Evolutionary conservation across 129 eudicot species (phyloP), one percentile per base, ranked within the genome.

Genomic region (Artemisia argyi): DNA sequence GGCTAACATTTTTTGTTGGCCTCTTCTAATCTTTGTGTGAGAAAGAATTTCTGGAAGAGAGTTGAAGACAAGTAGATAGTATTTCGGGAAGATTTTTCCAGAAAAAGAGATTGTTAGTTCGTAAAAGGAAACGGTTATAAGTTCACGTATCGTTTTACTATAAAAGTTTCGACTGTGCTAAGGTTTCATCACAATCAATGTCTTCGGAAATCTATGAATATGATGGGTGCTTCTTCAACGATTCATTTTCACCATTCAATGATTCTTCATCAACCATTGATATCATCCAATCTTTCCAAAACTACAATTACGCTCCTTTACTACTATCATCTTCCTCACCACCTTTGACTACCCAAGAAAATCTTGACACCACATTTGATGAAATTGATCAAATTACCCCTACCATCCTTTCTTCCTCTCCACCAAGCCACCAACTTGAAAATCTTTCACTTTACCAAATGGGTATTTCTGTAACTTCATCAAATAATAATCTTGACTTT

Each of bases 371-470:
- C 60, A 73, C 85, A 57, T 30, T 73, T 61, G 87, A 83, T 65
- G 87, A 86, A 80, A 62, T 61, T 68, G 91, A 86, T 77, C 85
- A 84, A 86, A 79, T 87, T 68, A 77, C 87, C 62, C 53, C 53
- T 44, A 57, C 88, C 8, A 39, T 76, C 55, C 75, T 85, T 55
- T 85, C 95, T 14, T 73, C 89, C 65, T 89, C 98, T 26, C 95
- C 98, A 14, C 92, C 96, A 65, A 87, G 91, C 65, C 75, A 85
- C 72, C 92, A 82, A 63, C 83, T 93, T 54, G 90, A 75, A 67
- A 80, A 74, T 69, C 86, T 89, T 39, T 82, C 96, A 1, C 77
- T 89, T 48, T 78, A 78, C 81, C 96, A 83, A 71, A 78, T 71
- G 74, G 81, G 62, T 42, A 83, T 79, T 71, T 56, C 81, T 16